Percentiles rank a stretch among this genome's conserved stretches.
Conservation (phyloP, 176 grass and related monocot genomes). For the Lolium multiflorum region DNA sequence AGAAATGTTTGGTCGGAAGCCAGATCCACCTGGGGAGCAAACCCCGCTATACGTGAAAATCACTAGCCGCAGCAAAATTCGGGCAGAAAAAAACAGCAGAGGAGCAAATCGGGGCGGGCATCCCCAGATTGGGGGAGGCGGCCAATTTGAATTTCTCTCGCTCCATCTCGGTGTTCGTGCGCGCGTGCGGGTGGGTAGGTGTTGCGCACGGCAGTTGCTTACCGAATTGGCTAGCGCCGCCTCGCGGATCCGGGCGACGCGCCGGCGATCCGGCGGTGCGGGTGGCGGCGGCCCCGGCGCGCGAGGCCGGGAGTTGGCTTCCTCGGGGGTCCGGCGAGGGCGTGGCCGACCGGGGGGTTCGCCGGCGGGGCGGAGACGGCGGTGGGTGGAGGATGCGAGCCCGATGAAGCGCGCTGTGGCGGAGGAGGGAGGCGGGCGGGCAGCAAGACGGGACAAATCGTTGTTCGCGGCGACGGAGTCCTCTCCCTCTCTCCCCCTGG, state of each 20-base stretch:
- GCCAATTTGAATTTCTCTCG: not conserved
- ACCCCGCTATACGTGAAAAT: not conserved
- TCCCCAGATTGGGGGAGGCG: not conserved
- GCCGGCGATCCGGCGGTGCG: slow-evolving; percentile 27
- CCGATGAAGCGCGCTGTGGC: not conserved
- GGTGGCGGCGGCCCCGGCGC: not conserved
- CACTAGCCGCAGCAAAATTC: not conserved
- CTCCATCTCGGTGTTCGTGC: not conserved
- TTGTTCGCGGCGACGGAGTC: slow-evolving; percentile 2
- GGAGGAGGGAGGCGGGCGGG: not conserved
- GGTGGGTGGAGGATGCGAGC: not conserved
- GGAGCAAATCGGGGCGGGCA: not conserved
- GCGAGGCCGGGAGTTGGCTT: not conserved
- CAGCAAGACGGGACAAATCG: not conserved
- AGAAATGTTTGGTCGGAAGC: slow-evolving; percentile 22
- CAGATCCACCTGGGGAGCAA: slow-evolving; percentile 16
- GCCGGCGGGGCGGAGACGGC: not conserved
- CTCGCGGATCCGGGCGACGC: slow-evolving; percentile 25
- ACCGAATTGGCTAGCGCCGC: slow-evolving; percentile 1
- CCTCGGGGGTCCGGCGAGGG: not conserved
- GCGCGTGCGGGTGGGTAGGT: not conserved
- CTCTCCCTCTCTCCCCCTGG: not conserved
- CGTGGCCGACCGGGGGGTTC: not conserved
- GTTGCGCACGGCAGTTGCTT: not conserved
- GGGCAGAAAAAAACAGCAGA: not conserved